Conservation (phyloP, 2,329 filamentous ascomycete genomes). For the Fusarium algeriense region DNA sequence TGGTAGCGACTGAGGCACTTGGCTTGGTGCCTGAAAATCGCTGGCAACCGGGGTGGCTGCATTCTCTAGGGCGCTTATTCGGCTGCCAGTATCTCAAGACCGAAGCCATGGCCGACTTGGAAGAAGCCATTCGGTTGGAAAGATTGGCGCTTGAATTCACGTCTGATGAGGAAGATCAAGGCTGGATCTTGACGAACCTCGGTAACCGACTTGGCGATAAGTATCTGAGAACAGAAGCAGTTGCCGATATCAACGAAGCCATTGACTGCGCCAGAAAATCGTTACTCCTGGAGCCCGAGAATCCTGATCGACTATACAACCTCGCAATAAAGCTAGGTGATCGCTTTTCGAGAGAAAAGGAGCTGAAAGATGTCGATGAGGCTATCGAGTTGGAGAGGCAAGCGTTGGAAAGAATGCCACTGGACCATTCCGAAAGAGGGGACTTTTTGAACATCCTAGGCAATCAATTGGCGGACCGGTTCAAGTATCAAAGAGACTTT, state of each 20-base stretch:
- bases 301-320: not conserved
- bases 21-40: not conserved
- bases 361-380: not conserved
- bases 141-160: not conserved
- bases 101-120: not conserved
- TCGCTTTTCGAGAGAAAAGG: not conserved
- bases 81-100: not conserved
- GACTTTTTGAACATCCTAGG: not conserved
- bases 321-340: not conserved
- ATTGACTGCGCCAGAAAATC: not conserved
- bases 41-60: not conserved
- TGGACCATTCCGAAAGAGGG: not conserved
- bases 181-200: not conserved
- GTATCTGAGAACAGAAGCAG: not conserved
- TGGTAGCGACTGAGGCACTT: not conserved
- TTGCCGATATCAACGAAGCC: not conserved
- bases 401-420: not conserved
- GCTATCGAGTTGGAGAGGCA: conserved; percentile 1
- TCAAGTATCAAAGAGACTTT: not conserved
- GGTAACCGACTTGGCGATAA: conserved; percentile 2
- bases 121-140: not conserved
- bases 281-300: not conserved
- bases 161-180: not conserved
- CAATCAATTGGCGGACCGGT: not conserved
- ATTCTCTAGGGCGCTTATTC: not conserved